These are phyloP conservation scores for Rhododendron vialii DNA, from an alignment of 148 eudicot genomes.

Conservation along the genomic window DNA sequence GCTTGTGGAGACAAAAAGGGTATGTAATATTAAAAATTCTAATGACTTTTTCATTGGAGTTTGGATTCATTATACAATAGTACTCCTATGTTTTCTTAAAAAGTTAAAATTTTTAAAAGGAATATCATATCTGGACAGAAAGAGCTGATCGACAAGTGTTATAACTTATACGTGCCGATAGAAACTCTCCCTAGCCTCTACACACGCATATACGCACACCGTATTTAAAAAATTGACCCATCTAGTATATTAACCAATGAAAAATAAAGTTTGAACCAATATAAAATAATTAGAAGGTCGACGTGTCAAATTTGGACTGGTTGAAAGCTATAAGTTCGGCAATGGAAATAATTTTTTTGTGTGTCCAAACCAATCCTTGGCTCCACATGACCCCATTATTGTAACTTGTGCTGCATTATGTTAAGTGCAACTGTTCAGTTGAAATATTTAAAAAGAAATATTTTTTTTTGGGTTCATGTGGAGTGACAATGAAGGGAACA, in stretches of 20 bases:
- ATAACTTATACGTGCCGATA: neutral
- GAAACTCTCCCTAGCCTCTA: neutral
- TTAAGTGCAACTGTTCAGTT: neutral
- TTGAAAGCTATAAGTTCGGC: neutral
- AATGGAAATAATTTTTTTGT: neutral
- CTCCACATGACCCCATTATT: conserved; percentile 10
- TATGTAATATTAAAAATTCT: neutral
- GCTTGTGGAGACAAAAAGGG: neutral
- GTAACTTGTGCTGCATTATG: conserved; percentile 14
- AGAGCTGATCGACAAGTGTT: neutral
- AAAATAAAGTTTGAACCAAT: neutral
- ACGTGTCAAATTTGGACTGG: neutral
- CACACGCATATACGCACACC: neutral
- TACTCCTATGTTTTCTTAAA: neutral
- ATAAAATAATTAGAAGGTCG: neutral
- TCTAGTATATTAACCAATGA: neutral
- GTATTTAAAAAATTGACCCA: neutral
- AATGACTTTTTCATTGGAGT: neutral
- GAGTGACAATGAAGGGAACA: conserved; percentile 10
- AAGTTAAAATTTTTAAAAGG: neutral
- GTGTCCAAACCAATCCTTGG: neutral
- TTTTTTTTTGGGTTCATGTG: neutral
- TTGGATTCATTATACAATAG: neutral
- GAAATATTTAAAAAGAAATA: neutral
- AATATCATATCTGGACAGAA: neutral